A percentile compares a stretch with the other conserved stretches of the same genome.
Evolutionary conservation across 106 monocot species (phyloP).

Genomic region (Phalaenopsis aphrodite): DNA sequence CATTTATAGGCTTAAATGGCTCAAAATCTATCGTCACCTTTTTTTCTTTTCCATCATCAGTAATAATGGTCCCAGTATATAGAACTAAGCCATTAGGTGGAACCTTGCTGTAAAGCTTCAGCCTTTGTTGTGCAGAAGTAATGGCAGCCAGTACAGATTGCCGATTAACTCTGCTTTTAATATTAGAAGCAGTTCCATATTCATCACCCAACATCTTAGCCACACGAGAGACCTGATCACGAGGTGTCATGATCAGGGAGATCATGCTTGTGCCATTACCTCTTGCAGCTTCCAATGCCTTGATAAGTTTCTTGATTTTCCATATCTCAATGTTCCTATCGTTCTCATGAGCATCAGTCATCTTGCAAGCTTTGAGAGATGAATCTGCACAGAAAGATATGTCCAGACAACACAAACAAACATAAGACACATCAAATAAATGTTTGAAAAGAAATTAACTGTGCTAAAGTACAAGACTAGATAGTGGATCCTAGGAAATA

Average conservation of each 20-base stretch:
- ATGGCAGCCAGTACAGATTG: conserved; percentile 49
- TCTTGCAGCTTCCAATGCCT: conserved; percentile 48
- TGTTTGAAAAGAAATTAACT: background rate
- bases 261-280: conserved; percentile 65
- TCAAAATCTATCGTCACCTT: conserved; percentile 34
- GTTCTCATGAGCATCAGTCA: conserved; percentile 29
- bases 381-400: conserved; percentile 2
- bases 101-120: conserved; percentile 21
- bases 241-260: conserved; percentile 23
- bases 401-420: background rate
- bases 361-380: conserved; percentile 1
- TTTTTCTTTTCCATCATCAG: conserved; percentile 56
- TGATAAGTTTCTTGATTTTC: conserved; percentile 53
- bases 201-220: conserved; percentile 28
- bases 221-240: conserved; percentile 19
- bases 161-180: conserved; percentile 48
- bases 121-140: conserved; percentile 43
- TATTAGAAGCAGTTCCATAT: conserved; percentile 25
- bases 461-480: no score
- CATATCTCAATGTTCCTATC: conserved; percentile 33
- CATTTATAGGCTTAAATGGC: conserved; percentile 22
- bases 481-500: no score
- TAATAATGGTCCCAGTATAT: conserved; percentile 48
- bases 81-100: conserved; percentile 37
- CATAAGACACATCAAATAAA: background rate